Base-by-base conservation (phyloP, 495 filamentous ascomycete genomes). In the Aspergillus panamensis region DNA sequence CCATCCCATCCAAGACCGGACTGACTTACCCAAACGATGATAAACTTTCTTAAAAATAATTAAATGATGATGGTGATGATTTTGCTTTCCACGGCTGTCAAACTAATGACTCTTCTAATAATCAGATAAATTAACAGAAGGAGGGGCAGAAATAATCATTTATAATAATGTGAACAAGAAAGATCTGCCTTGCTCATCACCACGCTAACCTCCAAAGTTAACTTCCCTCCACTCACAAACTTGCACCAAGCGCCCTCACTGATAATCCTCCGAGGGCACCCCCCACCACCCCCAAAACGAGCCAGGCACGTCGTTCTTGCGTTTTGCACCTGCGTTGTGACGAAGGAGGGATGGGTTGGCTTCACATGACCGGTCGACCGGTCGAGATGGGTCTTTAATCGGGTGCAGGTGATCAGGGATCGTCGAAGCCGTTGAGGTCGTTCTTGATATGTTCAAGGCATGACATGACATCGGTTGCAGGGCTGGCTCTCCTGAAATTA, bases 181-280 rank as follows among this genome's bases (percentile, higher is more conserved):
- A 5, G 42, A 20, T 45, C 42, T 45, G 1, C 42, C 19, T n/a
- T 16, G 19, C n/a, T 35, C 53, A 45, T 43, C 40, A 32, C 53
- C 42, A 35, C 53, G 12, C 20, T 33, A 19, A 31, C 25, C 42
- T 19, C 40, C 21, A 39, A 31, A 21, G 13, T 25, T 25, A 2
- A 25, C 2, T 5, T 25, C 5, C 25, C 43, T 56, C 30, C 44
- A 40, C 30, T 39, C 44, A 48, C 10, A 48, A 16, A 30, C 20
- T 17, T 48, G 44, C 43, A 48, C 14, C 44, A 56, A 56, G 53
- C 53, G 53, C 53, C 44, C 30, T 35, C 50, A 52, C 31, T 48
- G 42, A 48, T 20, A 35, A 37, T 32, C 16, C 29, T 48, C 47
- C 43, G 42, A 48, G 20, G 47, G 35, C 42, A 21, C 30, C 19